Conservation (phyloP, 1,284 basidiomycete species). For the Tetrapyrgos nigripes region DNA sequence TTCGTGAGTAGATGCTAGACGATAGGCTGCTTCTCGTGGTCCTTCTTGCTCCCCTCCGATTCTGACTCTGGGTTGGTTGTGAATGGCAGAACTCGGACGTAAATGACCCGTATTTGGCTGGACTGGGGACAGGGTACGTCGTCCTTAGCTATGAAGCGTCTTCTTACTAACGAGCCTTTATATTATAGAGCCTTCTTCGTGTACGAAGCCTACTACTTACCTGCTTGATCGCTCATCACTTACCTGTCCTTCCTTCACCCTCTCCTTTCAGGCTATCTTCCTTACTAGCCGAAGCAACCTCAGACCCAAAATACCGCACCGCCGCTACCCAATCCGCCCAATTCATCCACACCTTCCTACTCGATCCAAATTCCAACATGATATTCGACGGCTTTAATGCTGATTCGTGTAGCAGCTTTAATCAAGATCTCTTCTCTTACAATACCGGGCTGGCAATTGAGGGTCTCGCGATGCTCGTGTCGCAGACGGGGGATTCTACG, state of each 20-base stretch:
- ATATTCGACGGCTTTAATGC: slow-evolving; percentile 2
- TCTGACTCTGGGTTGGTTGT: no score
- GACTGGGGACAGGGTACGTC: slow-evolving; percentile 9
- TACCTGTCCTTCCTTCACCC: neutral
- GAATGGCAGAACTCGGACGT: neutral
- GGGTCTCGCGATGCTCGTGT: slow-evolving; percentile 11
- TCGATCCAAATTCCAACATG: neutral
- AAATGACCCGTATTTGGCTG: slow-evolving; percentile 1
- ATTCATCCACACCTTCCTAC: slow-evolving; percentile 8
- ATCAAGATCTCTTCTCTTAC: neutral
- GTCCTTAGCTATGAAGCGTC: neutral
- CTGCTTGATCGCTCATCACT: neutral
- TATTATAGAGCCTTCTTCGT: neutral
- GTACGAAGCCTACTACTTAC: neutral
- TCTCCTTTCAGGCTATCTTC: slow-evolving; percentile 7
- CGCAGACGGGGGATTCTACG: neutral
- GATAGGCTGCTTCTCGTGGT: neutral
- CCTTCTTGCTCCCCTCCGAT: no score
- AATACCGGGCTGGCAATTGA: slow-evolving; percentile 14
- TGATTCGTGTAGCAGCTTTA: neutral
- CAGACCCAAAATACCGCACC: slow-evolving; percentile 2
- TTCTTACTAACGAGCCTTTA: neutral
- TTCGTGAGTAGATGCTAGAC: neutral
- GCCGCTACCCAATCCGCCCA: slow-evolving; percentile 5
- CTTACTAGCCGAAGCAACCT: slow-evolving; percentile 8